Evolutionary conservation across 208 protist genomes (phyloP).

Genomic region (Jaenimonas drosophilae): DNA sequence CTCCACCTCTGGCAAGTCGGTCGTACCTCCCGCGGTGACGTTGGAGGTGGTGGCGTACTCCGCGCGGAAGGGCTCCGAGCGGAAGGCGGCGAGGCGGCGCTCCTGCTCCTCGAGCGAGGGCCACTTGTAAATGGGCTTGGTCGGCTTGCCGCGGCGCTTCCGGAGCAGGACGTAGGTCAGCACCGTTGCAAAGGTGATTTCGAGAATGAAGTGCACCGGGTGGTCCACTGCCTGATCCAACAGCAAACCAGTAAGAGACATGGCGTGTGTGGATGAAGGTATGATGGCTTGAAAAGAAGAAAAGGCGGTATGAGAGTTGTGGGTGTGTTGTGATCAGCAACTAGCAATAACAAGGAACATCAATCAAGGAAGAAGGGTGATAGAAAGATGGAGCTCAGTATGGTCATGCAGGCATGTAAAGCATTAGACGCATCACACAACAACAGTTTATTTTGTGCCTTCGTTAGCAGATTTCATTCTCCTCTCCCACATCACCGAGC

Average conservation of each 20-base stretch:
- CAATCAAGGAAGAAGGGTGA: neutral
- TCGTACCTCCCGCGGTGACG: slow-evolving; percentile 24
- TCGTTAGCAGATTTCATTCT: no score
- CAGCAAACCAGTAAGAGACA: neutral
- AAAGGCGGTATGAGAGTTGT: no score
- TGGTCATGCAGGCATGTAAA: no score
- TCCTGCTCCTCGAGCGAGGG: slow-evolving; percentile 76
- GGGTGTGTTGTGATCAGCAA: no score
- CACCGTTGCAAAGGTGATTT: slow-evolving; percentile 43
- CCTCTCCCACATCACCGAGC: no score
- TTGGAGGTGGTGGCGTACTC: slow-evolving; percentile 26
- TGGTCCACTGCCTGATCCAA: slow-evolving; percentile 33
- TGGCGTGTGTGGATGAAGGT: neutral
- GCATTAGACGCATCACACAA: no score
- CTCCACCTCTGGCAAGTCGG: slow-evolving; percentile 32
- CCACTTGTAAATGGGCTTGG: no score
- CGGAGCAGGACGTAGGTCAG: slow-evolving; percentile 31
- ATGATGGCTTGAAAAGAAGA: no score
- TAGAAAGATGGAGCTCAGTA: neutral
- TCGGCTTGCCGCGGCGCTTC: no score
- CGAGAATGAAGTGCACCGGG: slow-evolving; percentile 56
- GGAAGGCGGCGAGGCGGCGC: slow-evolving; percentile 52
- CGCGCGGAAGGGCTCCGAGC: slow-evolving; percentile 43
- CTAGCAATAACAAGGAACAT: neutral
- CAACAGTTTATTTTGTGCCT: no score